These are phyloP conservation scores for Sedum album DNA, from an alignment of 164 flowering plant genomes.

Conservation along the genomic window DNA sequence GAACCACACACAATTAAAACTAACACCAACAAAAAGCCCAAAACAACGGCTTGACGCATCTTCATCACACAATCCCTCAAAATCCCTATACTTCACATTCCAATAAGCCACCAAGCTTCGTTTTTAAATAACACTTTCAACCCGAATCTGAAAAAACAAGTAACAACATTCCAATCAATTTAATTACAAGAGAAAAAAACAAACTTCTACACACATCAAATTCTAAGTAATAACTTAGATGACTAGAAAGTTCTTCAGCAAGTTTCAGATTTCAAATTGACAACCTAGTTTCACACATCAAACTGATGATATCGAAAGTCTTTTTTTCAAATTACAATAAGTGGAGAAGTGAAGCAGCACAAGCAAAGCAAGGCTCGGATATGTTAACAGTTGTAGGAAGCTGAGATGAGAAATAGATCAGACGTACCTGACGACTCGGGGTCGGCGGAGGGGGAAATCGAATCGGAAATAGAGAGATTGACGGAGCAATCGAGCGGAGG, in stretches of 20 bases:
- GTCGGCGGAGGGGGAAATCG: neutral
- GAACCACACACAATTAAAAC: constrained; percentile 11
- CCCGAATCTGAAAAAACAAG: neutral
- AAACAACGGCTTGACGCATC: constrained; percentile 10
- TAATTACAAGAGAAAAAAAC: neutral
- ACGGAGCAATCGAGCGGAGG: neutral
- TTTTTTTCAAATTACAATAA: neutral
- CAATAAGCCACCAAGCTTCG: neutral
- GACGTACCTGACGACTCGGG: neutral
- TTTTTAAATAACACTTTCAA: neutral
- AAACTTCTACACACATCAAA: neutral
- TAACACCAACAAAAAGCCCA: constrained; percentile 14
- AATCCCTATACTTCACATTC: neutral
- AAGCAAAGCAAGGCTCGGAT: neutral
- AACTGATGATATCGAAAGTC: neutral
- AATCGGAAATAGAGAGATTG: neutral
- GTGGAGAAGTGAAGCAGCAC: neutral
- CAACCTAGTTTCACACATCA: neutral
- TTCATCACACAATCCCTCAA: constrained; percentile 18
- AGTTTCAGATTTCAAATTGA: too few relatives aligned
- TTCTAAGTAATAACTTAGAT: neutral
- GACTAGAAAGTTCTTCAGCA: too few relatives aligned
- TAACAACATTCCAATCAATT: neutral
- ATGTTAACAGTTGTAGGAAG: neutral
- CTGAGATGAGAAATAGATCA: neutral